These are phyloP conservation scores for Sanghuangporus weigelae DNA, from an alignment of 1,284 basidiomycete genomes.

Conservation along the genomic window DNA sequence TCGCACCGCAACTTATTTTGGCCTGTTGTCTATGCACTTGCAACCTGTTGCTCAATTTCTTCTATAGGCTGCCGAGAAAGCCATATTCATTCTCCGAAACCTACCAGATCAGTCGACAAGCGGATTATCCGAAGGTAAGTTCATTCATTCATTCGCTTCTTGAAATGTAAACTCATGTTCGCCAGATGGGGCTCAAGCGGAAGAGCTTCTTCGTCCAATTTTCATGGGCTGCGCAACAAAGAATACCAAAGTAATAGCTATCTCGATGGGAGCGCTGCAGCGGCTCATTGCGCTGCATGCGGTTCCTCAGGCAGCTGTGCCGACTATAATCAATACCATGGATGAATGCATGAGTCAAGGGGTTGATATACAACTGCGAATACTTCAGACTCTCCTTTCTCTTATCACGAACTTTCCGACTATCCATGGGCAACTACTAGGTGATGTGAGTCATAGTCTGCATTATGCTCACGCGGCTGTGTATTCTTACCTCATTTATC, in stretches of 20 bases:
- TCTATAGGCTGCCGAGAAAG: slow-evolving; percentile 75
- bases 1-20: not conserved
- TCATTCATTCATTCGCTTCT: not conserved
- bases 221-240: slow-evolving; percentile 93
- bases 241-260: slow-evolving; percentile 90
- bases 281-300: slow-evolving; percentile 85
- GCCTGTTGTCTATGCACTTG: not conserved
- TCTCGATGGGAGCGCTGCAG: slow-evolving; percentile 88
- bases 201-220: slow-evolving; percentile 82
- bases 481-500: slow-evolving; percentile 3
- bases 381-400: slow-evolving; percentile 85
- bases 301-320: slow-evolving; percentile 75
- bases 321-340: slow-evolving; percentile 77
- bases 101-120: slow-evolving; percentile 67
- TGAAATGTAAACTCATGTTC: not conserved
- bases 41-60: not conserved
- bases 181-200: slow-evolving; percentile 71
- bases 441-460: slow-evolving; percentile 55
- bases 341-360: slow-evolving; percentile 85
- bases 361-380: slow-evolving; percentile 91
- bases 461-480: not conserved
- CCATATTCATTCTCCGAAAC: slow-evolving; percentile 69
- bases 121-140: slow-evolving; percentile 58
- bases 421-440: slow-evolving; percentile 75
- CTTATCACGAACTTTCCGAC: slow-evolving; percentile 83